Conservation (phyloP, 163 green algal species). For the Volvox carteri region DNA sequence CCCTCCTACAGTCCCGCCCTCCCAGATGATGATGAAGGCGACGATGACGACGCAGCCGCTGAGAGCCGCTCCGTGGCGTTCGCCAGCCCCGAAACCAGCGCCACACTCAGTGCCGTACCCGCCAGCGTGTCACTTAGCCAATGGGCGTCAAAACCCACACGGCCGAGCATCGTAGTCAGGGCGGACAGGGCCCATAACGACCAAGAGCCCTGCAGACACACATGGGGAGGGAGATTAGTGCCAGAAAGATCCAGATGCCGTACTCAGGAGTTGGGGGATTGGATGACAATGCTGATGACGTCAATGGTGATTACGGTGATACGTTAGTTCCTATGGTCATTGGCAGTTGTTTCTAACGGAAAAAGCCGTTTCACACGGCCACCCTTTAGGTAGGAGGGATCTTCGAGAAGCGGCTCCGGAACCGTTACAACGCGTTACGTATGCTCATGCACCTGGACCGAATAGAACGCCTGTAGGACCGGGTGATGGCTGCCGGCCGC, state of each 20-base stretch:
- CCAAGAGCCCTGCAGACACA: conserved; percentile 1
- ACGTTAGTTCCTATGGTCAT: too few species aligned
- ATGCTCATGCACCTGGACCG: conserved; percentile 10
- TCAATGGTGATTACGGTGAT: too few species aligned
- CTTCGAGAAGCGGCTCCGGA: conserved; percentile 76
- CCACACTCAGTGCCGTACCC: conserved; percentile 14
- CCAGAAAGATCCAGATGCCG: too few species aligned
- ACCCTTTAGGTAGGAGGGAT: too few species aligned
- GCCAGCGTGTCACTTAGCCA: conserved; percentile 68
- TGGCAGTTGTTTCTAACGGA: too few species aligned
- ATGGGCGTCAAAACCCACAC: conserved; percentile 60
- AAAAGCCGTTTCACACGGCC: too few species aligned
- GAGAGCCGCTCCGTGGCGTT: conserved; percentile 2
- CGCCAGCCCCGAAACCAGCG: conserved; percentile 41
- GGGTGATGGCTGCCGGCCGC: background rate
- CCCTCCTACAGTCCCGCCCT: background rate
- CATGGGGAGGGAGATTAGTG: too few species aligned
- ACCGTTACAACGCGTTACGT: conserved; percentile 69
- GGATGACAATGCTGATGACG: too few species aligned
- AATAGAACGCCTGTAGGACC: background rate
- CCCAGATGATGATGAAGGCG: too few species aligned
- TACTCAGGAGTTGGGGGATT: too few species aligned
- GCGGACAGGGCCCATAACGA: conserved; percentile 42
- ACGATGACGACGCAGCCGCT: too few species aligned
- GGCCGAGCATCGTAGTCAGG: conserved; percentile 49